Conservation (phyloP, 2,329 filamentous ascomycete genomes). For the Fusarium fracticaudum region DNA sequence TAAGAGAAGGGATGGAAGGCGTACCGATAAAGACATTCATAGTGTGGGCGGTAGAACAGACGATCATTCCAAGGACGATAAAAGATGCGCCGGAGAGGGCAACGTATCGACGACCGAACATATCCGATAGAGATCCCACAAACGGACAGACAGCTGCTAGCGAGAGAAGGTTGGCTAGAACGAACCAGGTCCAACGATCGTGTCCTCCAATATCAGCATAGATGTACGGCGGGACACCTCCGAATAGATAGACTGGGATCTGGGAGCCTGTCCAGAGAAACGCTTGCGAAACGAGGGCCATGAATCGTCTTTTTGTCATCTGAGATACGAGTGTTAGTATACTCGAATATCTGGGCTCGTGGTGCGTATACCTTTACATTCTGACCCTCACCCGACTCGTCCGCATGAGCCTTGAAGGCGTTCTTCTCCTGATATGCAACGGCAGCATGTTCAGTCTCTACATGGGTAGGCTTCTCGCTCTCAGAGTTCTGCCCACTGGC, state of each 20-base stretch:
- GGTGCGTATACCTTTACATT: background rate
- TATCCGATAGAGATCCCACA: background rate
- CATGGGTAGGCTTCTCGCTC: background rate
- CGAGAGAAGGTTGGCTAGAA: background rate
- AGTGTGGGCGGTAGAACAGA: background rate
- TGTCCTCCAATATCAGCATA: background rate
- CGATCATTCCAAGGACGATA: background rate
- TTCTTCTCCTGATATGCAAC: background rate
- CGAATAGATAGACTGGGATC: background rate
- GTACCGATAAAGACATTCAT: background rate
- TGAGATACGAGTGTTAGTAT: rapidly evolving
- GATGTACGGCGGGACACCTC: background rate
- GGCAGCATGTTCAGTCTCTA: background rate
- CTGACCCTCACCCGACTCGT: background rate
- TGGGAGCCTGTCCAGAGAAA: background rate
- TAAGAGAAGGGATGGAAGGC: rapidly evolving
- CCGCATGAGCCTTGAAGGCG: background rate
- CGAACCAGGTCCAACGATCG: background rate
- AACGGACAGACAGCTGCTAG: background rate
- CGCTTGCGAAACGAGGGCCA: background rate
- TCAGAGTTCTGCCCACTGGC: background rate
- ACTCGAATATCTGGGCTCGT: rapidly evolving
- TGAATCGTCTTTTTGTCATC: background rate
- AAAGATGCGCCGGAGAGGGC: background rate
- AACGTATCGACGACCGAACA: background rate